phyloP scores from a whole-genome alignment of 768 basidiomycete species.

The Russula olivacea region DNA sequence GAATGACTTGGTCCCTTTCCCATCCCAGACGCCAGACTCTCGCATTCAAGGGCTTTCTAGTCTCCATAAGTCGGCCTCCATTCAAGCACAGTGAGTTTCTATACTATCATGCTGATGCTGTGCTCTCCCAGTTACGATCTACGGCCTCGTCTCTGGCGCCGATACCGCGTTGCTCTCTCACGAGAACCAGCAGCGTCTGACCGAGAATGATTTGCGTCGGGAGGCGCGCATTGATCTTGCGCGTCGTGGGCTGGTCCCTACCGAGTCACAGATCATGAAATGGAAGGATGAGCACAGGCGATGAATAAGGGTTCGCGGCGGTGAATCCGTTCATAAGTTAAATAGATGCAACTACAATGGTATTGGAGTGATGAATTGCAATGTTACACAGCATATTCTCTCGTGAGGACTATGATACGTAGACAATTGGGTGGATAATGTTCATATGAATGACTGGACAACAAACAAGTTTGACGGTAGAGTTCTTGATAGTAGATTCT shows the following conservation, averaged over 20 bases:
- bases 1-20: neutral
- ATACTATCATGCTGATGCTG: neutral
- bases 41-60: conserved; percentile 74
- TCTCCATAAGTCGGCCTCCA: conserved; percentile 56
- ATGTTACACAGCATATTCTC: conserved; percentile 17
- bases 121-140: conserved; percentile 44
- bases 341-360: conserved; percentile 20
- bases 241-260: conserved; percentile 66
- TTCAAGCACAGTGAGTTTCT: neutral
- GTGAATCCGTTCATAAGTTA: neutral
- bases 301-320: neutral
- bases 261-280: conserved; percentile 76
- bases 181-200: conserved; percentile 56
- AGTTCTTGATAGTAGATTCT: neutral
- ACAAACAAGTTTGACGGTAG: conserved; percentile 2
- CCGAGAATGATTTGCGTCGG: conserved; percentile 63
- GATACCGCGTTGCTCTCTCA: conserved; percentile 70
- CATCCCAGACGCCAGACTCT: conserved; percentile 63
- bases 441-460: conserved; percentile 10
- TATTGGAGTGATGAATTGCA: conserved; percentile 15
- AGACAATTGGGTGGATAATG: neutral
- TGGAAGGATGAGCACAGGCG: conserved; percentile 51
- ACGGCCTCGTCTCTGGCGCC: conserved; percentile 68
- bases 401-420: conserved; percentile 14
- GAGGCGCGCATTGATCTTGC: conserved; percentile 73